These are phyloP conservation scores for Suillus variegatus DNA, from an alignment of 768 basidiomycete genomes.

Conservation along the genomic window DNA sequence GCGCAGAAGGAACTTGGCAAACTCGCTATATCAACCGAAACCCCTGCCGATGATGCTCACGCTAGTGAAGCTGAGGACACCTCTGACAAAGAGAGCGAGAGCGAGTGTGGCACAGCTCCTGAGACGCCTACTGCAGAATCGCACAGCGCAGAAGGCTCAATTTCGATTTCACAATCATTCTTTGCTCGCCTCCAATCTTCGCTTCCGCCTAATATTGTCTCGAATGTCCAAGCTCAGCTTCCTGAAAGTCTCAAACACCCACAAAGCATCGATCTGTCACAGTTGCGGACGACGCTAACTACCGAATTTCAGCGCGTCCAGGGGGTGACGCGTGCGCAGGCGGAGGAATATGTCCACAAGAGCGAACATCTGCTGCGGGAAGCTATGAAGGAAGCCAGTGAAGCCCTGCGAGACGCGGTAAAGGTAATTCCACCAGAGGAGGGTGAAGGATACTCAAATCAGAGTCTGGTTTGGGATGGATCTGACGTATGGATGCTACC, in stretches of 20 bases:
- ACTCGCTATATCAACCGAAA: slow-evolving; percentile 42
- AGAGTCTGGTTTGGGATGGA: slow-evolving; percentile 77
- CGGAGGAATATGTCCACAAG: slow-evolving; percentile 83
- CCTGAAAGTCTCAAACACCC: slow-evolving; percentile 67
- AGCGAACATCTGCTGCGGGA: slow-evolving; percentile 65
- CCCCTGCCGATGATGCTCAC: slow-evolving; percentile 14
- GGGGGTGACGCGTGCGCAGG: slow-evolving; percentile 70
- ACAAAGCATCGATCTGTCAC: slow-evolving; percentile 65
- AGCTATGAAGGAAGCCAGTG: slow-evolving; percentile 79
- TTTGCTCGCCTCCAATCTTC: slow-evolving; percentile 73
- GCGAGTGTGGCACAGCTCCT: slow-evolving; percentile 27
- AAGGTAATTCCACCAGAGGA: slow-evolving; percentile 88
- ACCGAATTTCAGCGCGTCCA: slow-evolving; percentile 74
- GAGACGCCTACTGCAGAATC: slow-evolving; percentile 26
- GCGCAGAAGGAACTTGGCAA: slow-evolving; percentile 78
- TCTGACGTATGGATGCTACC: slow-evolving; percentile 85
- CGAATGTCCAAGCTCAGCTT: slow-evolving; percentile 65
- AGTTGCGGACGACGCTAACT: slow-evolving; percentile 63
- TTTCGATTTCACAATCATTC: slow-evolving; percentile 43
- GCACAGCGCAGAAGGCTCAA: slow-evolving; percentile 21
- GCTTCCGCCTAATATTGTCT: slow-evolving; percentile 72
- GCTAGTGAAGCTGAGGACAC: slow-evolving; percentile 13
- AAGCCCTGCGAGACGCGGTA: slow-evolving; percentile 83
- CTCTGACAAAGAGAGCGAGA: slow-evolving; percentile 19
- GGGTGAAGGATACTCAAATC: slow-evolving; percentile 26